phyloP scores from a whole-genome alignment of 2,329 filamentous ascomycete genomes.

The Aspergillus oerlinghausenensis region DNA sequence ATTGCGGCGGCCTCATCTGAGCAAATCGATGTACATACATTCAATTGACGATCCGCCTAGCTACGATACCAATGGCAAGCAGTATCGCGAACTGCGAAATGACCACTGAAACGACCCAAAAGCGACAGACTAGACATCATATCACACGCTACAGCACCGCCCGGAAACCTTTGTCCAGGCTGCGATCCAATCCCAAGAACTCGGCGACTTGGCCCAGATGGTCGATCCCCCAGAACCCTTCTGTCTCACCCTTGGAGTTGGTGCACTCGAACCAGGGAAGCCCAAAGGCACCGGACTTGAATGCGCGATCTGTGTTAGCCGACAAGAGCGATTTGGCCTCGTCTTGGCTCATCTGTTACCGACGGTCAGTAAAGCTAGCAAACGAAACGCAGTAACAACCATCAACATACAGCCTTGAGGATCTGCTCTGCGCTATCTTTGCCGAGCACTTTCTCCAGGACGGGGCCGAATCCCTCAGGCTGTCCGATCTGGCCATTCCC shows the following conservation, averaged over 20 bases:
- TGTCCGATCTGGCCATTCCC: slow-evolving; percentile 41
- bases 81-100: neutral
- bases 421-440: slow-evolving; percentile 40
- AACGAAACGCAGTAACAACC: neutral
- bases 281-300: slow-evolving; percentile 55
- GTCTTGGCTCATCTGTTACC: slow-evolving; percentile 19
- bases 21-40: slow-evolving; percentile 2
- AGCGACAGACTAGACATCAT: neutral
- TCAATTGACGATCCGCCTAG: neutral
- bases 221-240: slow-evolving; percentile 58
- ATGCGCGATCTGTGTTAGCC: slow-evolving; percentile 49
- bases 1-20: neutral
- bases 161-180: slow-evolving; percentile 25
- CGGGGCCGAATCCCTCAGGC: slow-evolving; percentile 40
- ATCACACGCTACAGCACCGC: slow-evolving; percentile 19
- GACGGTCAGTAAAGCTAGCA: slow-evolving; percentile 1
- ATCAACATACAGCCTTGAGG: slow-evolving; percentile 35
- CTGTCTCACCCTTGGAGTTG: slow-evolving; percentile 49
- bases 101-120: neutral
- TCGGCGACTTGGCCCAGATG: slow-evolving; percentile 53
- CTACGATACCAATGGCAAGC: neutral
- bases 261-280: slow-evolving; percentile 57
- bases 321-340: slow-evolving; percentile 46
- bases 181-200: slow-evolving; percentile 48
- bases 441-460: slow-evolving; percentile 46